Percentiles rank a stretch among this genome's conserved stretches.
These are phyloP conservation scores for Aphanomyces euteiches DNA, from an alignment of 352 stramenopile genomes.

Conservation along the genomic window DNA sequence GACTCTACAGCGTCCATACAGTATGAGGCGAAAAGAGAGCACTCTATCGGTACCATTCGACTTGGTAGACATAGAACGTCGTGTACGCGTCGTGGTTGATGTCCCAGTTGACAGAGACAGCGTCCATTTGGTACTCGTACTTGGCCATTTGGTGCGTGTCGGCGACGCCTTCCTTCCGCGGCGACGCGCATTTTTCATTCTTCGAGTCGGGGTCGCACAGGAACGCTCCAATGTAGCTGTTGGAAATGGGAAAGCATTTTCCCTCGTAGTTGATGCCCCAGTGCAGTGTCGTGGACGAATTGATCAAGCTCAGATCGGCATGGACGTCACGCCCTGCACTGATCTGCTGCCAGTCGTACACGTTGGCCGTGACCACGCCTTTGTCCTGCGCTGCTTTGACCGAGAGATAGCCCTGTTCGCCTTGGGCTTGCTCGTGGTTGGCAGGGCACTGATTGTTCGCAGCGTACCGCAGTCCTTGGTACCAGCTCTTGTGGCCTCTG, in stretches of 20 bases:
- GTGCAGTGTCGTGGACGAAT: constrained; percentile 30
- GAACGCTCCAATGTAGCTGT: constrained; percentile 52
- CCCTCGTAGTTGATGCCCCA: constrained; percentile 66
- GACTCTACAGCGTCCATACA: constrained; percentile 35
- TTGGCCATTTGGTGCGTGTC: constrained; percentile 53
- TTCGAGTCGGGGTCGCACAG: constrained; percentile 51
- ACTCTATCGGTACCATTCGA: constrained; percentile 33
- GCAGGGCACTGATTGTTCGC: constrained; percentile 35
- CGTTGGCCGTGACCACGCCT: constrained; percentile 45
- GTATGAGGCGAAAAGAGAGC: not conserved
- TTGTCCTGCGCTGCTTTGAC: not conserved
- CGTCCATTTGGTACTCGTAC: constrained; percentile 63
- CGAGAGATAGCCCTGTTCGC: not conserved
- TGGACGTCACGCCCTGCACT: constrained; percentile 49
- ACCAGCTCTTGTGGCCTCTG: constrained; percentile 28
- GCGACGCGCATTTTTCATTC: constrained; percentile 35
- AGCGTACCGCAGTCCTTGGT: constrained; percentile 27
- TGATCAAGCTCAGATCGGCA: constrained; percentile 41
- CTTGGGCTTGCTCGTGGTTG: not conserved
- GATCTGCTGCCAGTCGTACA: constrained; percentile 40
- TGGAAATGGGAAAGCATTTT: constrained; percentile 57
- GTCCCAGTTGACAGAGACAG: constrained; percentile 77
- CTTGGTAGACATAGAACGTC: constrained; percentile 41
- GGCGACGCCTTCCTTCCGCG: constrained; percentile 35
- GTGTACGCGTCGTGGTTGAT: constrained; percentile 62